Evolutionary conservation across 768 basidiomycete species (phyloP).

Genomic region (Russula sp.): DNA sequence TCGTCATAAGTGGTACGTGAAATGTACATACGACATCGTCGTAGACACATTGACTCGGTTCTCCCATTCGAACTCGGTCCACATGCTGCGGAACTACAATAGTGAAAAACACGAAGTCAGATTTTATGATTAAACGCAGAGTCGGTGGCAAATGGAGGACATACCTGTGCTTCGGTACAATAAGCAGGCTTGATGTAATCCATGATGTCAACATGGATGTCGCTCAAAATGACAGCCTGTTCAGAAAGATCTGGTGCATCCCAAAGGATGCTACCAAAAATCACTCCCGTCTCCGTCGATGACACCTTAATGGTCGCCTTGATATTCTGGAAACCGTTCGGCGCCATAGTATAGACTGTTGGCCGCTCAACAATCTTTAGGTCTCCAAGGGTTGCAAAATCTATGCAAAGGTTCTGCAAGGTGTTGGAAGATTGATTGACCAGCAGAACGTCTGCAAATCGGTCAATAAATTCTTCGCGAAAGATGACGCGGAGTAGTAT

Average conservation of each 20-base stretch:
- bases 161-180: conserved; percentile 90
- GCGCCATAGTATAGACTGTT: conserved; percentile 86
- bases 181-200: conserved; percentile 96
- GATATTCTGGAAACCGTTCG: conserved; percentile 97
- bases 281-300: conserved; percentile 97
- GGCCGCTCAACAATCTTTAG: conserved; percentile 97
- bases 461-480: conserved; percentile 2
- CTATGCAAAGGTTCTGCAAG: conserved; percentile 92
- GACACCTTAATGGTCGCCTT: conserved; percentile 99
- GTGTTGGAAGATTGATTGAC: conserved; percentile 96
- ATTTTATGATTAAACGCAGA: not conserved
- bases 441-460: conserved; percentile 74
- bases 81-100: conserved; percentile 88
- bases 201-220: conserved; percentile 98
- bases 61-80: conserved; percentile 99
- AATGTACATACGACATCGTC: conserved; percentile 63
- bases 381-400: conserved; percentile 96
- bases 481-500: not conserved
- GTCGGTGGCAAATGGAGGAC: conserved; percentile 23
- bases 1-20: not conserved
- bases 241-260: conserved; percentile 86
- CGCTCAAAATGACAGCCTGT: conserved; percentile 90
- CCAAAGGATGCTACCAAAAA: conserved; percentile 97
- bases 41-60: conserved; percentile 95
- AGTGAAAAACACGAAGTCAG: conserved; percentile 10